Base-by-base conservation (phyloP, 331 rosid genomes). In the Quercus lobata region DNA sequence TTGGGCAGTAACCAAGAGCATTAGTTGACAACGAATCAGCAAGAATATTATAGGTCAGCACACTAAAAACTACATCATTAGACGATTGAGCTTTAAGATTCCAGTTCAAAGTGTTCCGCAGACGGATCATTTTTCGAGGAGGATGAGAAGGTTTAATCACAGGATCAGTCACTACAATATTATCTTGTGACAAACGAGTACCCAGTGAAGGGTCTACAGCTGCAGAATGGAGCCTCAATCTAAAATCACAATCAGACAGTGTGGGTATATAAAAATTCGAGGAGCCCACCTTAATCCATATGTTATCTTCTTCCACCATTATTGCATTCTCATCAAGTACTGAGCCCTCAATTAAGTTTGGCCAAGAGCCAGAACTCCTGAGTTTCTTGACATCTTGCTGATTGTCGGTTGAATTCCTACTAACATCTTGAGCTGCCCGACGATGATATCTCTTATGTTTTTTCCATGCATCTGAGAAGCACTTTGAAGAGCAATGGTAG, bases 11-110 rank as follows among this genome's bases (percentile, higher is more conserved):
- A 2, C 4, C 0, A 9, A 52, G 24, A 25, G 6, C 58, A 1
- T 18, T 3, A 11, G 3, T 2, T 3, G 2, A 29, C 62, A 57
- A 72, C 15, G 81, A 3, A 52, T 84, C 74, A 18, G 84, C 66
- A n/a, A 81, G 83, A 21, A 86, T 25, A 34, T 83, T 86, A 75
- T 86, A 83, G 76, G 85, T 73, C 19, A 83, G 87, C 74, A 86
- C 79, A 30, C 79, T 83, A 46, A 86, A 83, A 1, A 19, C 34
- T 14, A 62, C 52, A 32, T 69, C 44, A 15, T 30, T n/a, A 4
- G 62, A 56, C n/a, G 79, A 72, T 41, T 70, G n/a, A 1, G 17
- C 54, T 49, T 49, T 3, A 34, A 55, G 77, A 41, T 49, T 56
- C 58, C 6, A 16, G 53, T 24, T 55, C 27, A 41, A 22, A 49